Evolutionary conservation across 2,329 filamentous ascomycete species (phyloP), one percentile per base, ranked within the genome.

Genomic region (Fusarium sp.): DNA sequence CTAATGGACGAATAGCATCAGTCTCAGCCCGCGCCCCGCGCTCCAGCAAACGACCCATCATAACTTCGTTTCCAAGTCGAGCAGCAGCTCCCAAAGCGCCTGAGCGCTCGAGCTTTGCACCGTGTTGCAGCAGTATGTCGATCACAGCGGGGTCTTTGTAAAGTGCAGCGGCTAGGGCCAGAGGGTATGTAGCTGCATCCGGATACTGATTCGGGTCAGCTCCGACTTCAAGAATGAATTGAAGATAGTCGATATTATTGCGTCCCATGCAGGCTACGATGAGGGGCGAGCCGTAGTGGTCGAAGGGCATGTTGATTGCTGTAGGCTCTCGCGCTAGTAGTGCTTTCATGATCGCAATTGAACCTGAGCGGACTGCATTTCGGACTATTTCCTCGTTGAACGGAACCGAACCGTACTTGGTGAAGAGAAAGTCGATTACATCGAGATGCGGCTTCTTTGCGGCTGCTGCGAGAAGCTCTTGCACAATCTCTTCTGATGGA

Each of bases 351-450:
- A 11, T 6, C 3, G 32, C 9, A 18, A 37, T 18, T 5, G 32
- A 37, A 18, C 9, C 9, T 6, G 32, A 37, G 9, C 16, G 5
- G 3, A 11, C 32, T 6, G 32, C 32, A 11, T 5, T 37, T 18
- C 32, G 32, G 1, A 37, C 32, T 16, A 37, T 11, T 9, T 10
- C 4, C 3, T 37, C 32, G 9, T 37, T 37, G 14, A 58, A 14
- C 18, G 53, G 3, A 4, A 5, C 2, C 0, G 21, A 60, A 12
- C 12, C 2, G 4, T 6, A 58, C 0, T 3, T 13, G 7, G 0
- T 1, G 3, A 58, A 5, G 2, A 60, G 43, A 7, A 28, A 34
- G 2, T 20, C 9, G 0, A 23, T 2, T 3, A 25, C 9, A 8
- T 34, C 21, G 11, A 7, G 2, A 14, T n/a, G n/a, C n/a, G n/a